Conservation (phyloP, 257 asterid genomes). For the Pogostemon cablin region DNA sequence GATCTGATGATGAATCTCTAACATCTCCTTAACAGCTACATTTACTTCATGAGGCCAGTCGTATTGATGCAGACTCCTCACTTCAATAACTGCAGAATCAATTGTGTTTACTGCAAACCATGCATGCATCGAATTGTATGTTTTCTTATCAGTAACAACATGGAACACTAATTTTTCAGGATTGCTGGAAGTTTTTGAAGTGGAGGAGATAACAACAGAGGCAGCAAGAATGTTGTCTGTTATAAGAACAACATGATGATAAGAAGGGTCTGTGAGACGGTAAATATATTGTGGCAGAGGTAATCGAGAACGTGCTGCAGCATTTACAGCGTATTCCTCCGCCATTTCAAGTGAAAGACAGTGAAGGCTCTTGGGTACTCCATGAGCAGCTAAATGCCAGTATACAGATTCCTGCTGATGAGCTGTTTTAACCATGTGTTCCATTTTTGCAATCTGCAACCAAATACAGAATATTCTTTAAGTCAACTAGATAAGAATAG, state of each 20-base stretch:
- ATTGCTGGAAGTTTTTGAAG: conserved; percentile 49
- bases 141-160: conserved; percentile 81
- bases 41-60: conserved; percentile 82
- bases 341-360: conserved; percentile 82
- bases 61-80: conserved; percentile 84
- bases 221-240: conserved; percentile 94
- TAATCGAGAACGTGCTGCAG: conserved; percentile 73
- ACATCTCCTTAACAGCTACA: conserved; percentile 64
- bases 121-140: conserved; percentile 82
- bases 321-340: conserved; percentile 75
- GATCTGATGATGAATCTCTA: conserved; percentile 72
- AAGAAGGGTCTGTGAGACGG: conserved; percentile 63
- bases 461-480: not conserved
- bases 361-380: conserved; percentile 69
- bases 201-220: conserved; percentile 76
- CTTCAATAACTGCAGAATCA: conserved; percentile 68
- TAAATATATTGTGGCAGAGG: conserved; percentile 69
- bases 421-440: conserved; percentile 58
- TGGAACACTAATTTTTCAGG: conserved; percentile 77
- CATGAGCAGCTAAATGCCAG: conserved; percentile 88
- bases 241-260: conserved; percentile 71
- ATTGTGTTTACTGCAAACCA: conserved; percentile 82
- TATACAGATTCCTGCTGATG: conserved; percentile 59
- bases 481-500: not conserved
- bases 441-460: conserved; percentile 69